Base-by-base conservation (phyloP, 129 eudicot species). In the Calendula officinalis region DNA sequence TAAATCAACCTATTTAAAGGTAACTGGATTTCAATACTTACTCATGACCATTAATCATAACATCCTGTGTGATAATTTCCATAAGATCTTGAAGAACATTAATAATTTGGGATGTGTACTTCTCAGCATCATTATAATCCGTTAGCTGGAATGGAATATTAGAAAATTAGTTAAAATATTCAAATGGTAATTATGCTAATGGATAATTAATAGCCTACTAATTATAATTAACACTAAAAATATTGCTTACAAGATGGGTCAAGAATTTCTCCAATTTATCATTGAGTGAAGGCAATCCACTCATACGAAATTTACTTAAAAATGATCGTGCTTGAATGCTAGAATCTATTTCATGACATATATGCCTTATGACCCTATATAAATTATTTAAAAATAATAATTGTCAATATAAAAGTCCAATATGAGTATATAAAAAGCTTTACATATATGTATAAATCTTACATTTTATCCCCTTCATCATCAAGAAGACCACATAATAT, bases 41-140 rank as follows among this genome's bases (percentile, higher is more conserved):
- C 99, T 78, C 82, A 3, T 63, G 82, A 16, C 92, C 97, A 27
- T 86, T 72, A 27, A n/a, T 49, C 97, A 94, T 94, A 56, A 94
- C 80, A 76, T 94, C 99, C 52, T 74, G 73, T 51, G 78, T 81
- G 58, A 92, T 88, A 75, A 83, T 89, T 78, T 94, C 97, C 75
- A 94, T 77, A 43, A 94, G 91, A 80, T 89, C 97, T 68, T 94
- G 99, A 73, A 94, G 85, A 44, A 73, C 78, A 53, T 89, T 94
- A 44, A 94, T 69, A 68, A 78, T 78, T 62, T 82, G 89, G 49
- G 87, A 72, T 76, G 81, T 83, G 67, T 85, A 77, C 8, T 64
- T 52, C 57, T 83, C 85, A 44, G 2, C 72, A 66, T 94, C 81
- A 6, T 83, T 84, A 78, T 73, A 71, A 52, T 74, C 91, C 27